These are phyloP conservation scores for Podosphaera xanthii DNA, from an alignment of 2,329 filamentous ascomycete species.

Conservation along the genomic window DNA sequence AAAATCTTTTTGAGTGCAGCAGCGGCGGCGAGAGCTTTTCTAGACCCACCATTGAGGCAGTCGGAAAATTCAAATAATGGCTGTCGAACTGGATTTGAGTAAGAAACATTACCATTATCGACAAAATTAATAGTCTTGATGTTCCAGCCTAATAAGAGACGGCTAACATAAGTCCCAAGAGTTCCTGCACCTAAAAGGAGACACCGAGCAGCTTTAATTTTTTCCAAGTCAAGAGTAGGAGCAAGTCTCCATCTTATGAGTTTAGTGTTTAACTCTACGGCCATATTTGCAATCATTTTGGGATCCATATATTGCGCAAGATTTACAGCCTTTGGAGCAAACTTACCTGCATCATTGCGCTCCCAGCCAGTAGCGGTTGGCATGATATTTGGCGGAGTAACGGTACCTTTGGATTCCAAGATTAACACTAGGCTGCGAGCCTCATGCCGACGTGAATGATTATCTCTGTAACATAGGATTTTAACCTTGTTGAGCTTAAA, in stretches of 20 bases:
- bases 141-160: slow-evolving; percentile 86
- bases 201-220: slow-evolving; percentile 75
- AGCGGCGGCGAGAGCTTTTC: slow-evolving; percentile 64
- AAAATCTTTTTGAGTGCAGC: slow-evolving; percentile 69
- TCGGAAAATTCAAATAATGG: slow-evolving; percentile 81
- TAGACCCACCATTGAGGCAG: slow-evolving; percentile 61
- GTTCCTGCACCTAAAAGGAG: slow-evolving; percentile 82
- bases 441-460: slow-evolving; percentile 52
- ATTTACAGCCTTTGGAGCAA: slow-evolving; percentile 57
- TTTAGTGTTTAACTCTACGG: slow-evolving; percentile 88
- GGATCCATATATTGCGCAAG: slow-evolving; percentile 90
- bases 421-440: slow-evolving; percentile 57
- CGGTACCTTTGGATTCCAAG: slow-evolving; percentile 13
- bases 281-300: slow-evolving; percentile 64
- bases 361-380: slow-evolving; percentile 95
- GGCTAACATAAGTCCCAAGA: slow-evolving; percentile 76
- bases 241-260: slow-evolving; percentile 98
- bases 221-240: slow-evolving; percentile 65
- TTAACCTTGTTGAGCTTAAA: slow-evolving; percentile 59
- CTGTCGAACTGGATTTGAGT: slow-evolving; percentile 88
- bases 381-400: slow-evolving; percentile 24
- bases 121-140: slow-evolving; percentile 89
- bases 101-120: slow-evolving; percentile 81
- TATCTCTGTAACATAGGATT: slow-evolving; percentile 77
- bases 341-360: slow-evolving; percentile 53